Evolutionary conservation across 1,284 basidiomycete genomes (phyloP), one percentile per base, ranked within the genome.

Genomic region (Moesziomyces sp.): DNA sequence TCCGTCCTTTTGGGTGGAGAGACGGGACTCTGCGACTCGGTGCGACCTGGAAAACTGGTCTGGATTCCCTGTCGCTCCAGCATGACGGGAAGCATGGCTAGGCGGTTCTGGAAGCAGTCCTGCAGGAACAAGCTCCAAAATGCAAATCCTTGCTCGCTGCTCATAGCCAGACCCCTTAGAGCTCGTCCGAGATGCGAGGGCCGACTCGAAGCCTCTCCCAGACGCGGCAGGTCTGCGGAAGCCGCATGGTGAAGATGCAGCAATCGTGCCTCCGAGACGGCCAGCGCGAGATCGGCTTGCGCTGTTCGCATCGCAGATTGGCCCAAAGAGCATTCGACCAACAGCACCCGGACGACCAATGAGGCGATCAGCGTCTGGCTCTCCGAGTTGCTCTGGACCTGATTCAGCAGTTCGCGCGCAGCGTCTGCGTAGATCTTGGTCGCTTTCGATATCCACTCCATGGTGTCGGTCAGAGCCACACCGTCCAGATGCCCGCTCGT

Each of bases 71-170:
- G 40, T 16, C 67, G 53, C 43, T 70, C 61, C 9, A 70, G 26
- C 10, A 45, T 35, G 16, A 49, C 49, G 6, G 61, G 67, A 7
- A 60, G 46, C 18, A 45, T 26, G 9, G 57, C 45, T 35, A 61
- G 21, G 10, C 58, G 52, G 38, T 44, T 64, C 23, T 70, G 67
- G 14, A 64, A 57, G 54, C 60, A 64, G 26, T 70, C 67, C n/a
- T 64, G 58, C 28, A 60, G 28, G 43, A 60, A 64, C 6, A 70
- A 46, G 46, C 50, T 46, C 67, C 67, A 70, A 44, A 70, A 70
- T 3, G 53, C 57, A 18, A 48, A 47, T 2, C 30, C 46, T 21
- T 64, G 52, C 30, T 60, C 53, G n/a, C 49, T 57, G 49, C 46
- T 38, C 43, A 60, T 60, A 54, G 60, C 57, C 50, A 70, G 19